phyloP scores from a whole-genome alignment of 163 green algal genomes.

The Scenedesmus sp. region DNA sequence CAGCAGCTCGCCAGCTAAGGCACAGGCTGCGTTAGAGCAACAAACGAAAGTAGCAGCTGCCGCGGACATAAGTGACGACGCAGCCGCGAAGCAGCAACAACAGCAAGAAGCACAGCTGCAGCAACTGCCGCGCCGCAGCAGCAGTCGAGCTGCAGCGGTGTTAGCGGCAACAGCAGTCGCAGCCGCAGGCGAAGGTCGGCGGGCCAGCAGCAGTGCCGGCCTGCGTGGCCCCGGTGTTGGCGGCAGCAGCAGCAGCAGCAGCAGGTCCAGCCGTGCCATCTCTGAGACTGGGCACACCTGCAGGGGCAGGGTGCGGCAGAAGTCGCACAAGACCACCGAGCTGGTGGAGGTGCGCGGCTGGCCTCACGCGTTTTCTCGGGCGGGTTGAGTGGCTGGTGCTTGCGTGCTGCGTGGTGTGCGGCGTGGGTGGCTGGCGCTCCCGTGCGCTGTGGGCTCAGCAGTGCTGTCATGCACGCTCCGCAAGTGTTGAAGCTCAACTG shows the following conservation, averaged over 20 bases:
- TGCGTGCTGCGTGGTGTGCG: neutral
- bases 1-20: neutral
- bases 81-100: neutral
- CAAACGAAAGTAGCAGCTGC: neutral
- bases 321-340: slow-evolving; percentile 86
- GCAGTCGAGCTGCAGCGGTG: neutral
- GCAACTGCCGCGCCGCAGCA: slow-evolving; percentile 31
- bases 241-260: neutral
- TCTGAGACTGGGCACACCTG: slow-evolving; percentile 82
- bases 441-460: too few relatives aligned
- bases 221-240: neutral
- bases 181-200: neutral
- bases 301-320: slow-evolving; percentile 87
- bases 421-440: neutral
- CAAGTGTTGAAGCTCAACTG: too few relatives aligned
- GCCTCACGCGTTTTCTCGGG: neutral
- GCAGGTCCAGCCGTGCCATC: slow-evolving; percentile 66
- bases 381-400: neutral
- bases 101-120: neutral
- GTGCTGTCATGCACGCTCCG: too few relatives aligned
- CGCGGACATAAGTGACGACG: neutral
- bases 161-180: slow-evolving; percentile 1
- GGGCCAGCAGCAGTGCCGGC: neutral
- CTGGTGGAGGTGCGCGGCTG: slow-evolving; percentile 67
- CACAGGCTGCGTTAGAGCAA: too few relatives aligned